Evolutionary conservation across 306 rosid genomes (phyloP).

Genomic region (Cucurbita maxima): DNA sequence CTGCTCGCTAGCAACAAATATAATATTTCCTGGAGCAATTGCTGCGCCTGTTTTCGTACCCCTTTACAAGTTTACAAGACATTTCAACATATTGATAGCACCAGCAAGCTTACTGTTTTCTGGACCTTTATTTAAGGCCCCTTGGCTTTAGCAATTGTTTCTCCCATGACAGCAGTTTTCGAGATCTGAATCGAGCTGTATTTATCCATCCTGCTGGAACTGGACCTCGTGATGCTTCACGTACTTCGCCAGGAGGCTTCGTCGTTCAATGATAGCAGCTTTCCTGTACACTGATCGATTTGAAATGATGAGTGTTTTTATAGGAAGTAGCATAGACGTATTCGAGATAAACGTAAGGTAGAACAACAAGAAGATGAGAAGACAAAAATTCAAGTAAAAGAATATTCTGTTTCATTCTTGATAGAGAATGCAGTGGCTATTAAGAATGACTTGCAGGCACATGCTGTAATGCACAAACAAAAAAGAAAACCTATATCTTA

Average conservation of each 20-base stretch:
- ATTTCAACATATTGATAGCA: background rate
- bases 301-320: background rate
- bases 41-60: background rate
- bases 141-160: background rate
- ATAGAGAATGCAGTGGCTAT: background rate
- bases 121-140: background rate
- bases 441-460: background rate
- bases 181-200: background rate
- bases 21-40: background rate
- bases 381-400: background rate
- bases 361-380: background rate
- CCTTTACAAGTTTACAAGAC: background rate
- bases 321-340: background rate
- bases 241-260: background rate
- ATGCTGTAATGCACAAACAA: background rate
- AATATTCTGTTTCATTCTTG: background rate
- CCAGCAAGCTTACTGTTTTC: background rate
- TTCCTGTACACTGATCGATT: background rate
- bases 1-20: background rate
- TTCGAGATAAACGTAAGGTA: background rate
- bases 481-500: background rate
- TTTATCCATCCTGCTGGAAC: background rate
- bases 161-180: background rate
- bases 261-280: background rate
- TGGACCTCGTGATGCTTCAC: background rate